These are phyloP conservation scores for Tulasnella sp. DNA, from an alignment of 768 basidiomycete genomes.

Conservation along the genomic window DNA sequence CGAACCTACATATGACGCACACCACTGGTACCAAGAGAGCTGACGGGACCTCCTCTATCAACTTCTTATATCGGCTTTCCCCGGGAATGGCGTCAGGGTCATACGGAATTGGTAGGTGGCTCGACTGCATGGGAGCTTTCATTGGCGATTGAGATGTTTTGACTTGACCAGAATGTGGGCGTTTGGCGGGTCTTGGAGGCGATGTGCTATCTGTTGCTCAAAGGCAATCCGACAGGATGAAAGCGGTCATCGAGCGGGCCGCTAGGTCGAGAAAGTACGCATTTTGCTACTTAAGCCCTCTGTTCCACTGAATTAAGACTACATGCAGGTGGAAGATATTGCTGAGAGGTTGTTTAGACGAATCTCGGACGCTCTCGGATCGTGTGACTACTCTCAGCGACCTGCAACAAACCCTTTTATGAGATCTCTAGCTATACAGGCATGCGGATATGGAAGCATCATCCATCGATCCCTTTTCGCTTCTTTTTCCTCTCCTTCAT, in stretches of 20 bases:
- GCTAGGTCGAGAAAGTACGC: constrained; percentile 16
- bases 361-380: neutral
- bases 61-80: constrained; percentile 73
- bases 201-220: constrained; percentile 52
- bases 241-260: constrained; percentile 33
- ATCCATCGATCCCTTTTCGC: constrained; percentile 32
- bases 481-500: constrained; percentile 26
- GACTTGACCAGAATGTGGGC: constrained; percentile 53
- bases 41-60: constrained; percentile 68
- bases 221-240: constrained; percentile 42
- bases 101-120: constrained; percentile 50
- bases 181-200: constrained; percentile 75
- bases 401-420: constrained; percentile 3
- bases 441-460: neutral
- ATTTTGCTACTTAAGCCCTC: too few relatives aligned
- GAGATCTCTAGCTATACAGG: neutral
- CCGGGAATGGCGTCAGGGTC: constrained; percentile 66
- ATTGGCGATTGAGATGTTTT: neutral
- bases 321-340: neutral
- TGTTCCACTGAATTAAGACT: too few relatives aligned
- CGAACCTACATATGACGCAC: constrained; percentile 67
- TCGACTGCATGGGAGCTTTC: neutral
- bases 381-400: neutral
- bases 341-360: neutral
- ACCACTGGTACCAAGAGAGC: constrained; percentile 5